Evolutionary conservation across 2,329 filamentous ascomycete species (phyloP), one percentile per base, ranked within the genome.

Genomic region (Curvularia verruculosa): DNA sequence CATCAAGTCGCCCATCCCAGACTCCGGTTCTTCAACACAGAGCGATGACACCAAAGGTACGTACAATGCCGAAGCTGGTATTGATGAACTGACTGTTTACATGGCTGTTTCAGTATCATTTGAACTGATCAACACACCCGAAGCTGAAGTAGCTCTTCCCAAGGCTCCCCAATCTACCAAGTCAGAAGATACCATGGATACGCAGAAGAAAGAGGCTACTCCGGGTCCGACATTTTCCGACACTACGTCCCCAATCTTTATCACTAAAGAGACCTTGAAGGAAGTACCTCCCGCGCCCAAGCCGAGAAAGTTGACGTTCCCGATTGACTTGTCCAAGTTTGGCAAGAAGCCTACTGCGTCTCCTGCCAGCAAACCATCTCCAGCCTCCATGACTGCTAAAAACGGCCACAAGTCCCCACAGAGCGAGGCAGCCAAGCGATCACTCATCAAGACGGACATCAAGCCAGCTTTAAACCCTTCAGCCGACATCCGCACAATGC

Each of bases 401-500:
- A 52, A 34, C 2, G 37, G 52, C 1, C 43, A 37, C 13, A 40
- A 41, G 23, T 48, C 29, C 1, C 29, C 53, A 9, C 44, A 49
- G 57, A 29, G 44, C 3, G 36, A 24, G 2, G 43, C 52, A 0
- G 8, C 28, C 2, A 54, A 51, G 28, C 41, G 44, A 19, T 24
- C 40, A 15, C 56, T 44, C 15, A 6, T 34, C 1, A 63, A 61
- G 49, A 58, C 54, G 1, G 51, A 53, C 8, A 31, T 44, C 2
- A 51, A 60, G 7, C 66, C 67, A 0, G 26, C 46, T 1, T 57
- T 72, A 31, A 37, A 64, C 13, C 48, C 48, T 4, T 28, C 46
- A 0, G 29, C 51, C 7, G 59, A 66, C 19, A 66, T 74, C 12
- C 71, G 72, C 6, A 61, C 60, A 1, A 68, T 73, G 60, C 5